These are phyloP conservation scores for Pythium aphanidermatum DNA, from an alignment of 352 stramenopile genomes.

Conservation along the genomic window DNA sequence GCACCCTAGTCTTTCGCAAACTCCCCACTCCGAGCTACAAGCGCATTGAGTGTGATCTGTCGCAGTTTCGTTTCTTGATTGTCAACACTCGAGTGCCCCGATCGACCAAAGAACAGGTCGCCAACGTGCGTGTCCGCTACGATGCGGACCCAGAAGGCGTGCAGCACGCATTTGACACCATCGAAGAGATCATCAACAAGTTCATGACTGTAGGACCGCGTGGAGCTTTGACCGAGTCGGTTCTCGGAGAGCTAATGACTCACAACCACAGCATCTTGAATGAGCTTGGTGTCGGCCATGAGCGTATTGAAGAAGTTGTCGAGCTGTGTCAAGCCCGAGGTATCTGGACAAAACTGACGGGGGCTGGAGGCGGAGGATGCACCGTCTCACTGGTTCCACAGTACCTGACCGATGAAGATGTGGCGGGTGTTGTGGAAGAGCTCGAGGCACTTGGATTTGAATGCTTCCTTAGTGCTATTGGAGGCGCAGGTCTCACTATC, in stretches of 20 bases:
- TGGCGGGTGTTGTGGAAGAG: conserved; percentile 38
- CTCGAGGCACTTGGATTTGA: conserved; percentile 26
- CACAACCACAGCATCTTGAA: conserved; percentile 78
- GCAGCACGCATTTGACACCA: conserved; percentile 63
- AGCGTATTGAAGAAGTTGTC: conserved; percentile 75
- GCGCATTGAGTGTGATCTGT: conserved; percentile 41
- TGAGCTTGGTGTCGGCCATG: conserved; percentile 77
- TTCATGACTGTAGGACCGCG: conserved; percentile 45
- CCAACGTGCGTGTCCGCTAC: conserved; percentile 57
- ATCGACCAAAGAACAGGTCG: conserved; percentile 83
- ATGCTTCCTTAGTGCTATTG: conserved; percentile 20
- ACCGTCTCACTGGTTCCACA: conserved; percentile 75
- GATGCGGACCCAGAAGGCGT: conserved; percentile 38
- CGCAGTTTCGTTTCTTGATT: conserved; percentile 80
- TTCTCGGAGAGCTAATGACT: conserved; percentile 43
- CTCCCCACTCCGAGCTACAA: conserved; percentile 35
- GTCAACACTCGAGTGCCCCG: conserved; percentile 89
- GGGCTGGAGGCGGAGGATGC: conserved; percentile 84
- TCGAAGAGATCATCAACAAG: conserved; percentile 62
- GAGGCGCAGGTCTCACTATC: conserved; percentile 14
- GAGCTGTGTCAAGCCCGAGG: conserved; percentile 41
- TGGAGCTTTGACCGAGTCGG: conserved; percentile 31
- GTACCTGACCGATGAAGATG: conserved; percentile 27
- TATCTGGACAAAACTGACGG: conserved; percentile 87
- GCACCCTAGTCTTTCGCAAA: conserved; percentile 78